Conservation (phyloP, 768 basidiomycete species). For the Phanerodontia chrysosporium region DNA sequence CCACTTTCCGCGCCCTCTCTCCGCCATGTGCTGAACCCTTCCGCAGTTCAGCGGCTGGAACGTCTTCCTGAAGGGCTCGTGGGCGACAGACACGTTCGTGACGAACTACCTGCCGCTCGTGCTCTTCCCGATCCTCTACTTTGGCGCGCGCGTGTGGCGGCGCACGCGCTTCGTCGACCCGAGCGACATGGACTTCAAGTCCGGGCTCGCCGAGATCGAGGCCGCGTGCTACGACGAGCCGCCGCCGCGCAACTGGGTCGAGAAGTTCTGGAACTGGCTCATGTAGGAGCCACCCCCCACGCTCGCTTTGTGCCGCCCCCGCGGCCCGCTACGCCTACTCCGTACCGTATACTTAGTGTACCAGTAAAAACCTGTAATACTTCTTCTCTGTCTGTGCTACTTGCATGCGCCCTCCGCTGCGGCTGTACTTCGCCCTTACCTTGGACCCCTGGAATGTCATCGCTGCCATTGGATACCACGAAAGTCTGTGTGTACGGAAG, state of each 20-base stretch:
- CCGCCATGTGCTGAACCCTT: neutral
- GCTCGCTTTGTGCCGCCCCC: neutral
- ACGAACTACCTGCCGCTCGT: constrained; percentile 39
- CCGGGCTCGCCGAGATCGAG: constrained; percentile 34
- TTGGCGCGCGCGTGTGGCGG: constrained; percentile 21
- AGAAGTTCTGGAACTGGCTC: constrained; percentile 32
- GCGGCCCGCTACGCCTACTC: neutral
- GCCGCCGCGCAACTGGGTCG: constrained; percentile 28
- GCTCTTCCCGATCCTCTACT: constrained; percentile 45
- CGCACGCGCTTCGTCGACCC: constrained; percentile 13
- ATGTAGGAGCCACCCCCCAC: constrained; percentile 15
- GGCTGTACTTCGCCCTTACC: neutral
- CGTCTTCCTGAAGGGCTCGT: constrained; percentile 37
- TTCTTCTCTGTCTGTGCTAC: neutral
- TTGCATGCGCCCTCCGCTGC: neutral
- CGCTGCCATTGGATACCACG: too few species aligned
- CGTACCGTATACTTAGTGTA: neutral
- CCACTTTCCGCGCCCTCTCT: neutral
- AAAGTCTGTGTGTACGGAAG: too few species aligned
- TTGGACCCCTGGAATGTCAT: neutral
- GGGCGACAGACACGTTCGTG: constrained; percentile 36
- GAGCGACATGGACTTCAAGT: constrained; percentile 41
- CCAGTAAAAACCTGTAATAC: neutral
- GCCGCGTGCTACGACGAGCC: constrained; percentile 32
- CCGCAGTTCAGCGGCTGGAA: constrained; percentile 36